Evolutionary conservation across 2,329 filamentous ascomycete genomes (phyloP).

Genomic region (Aspergillus sp.): DNA sequence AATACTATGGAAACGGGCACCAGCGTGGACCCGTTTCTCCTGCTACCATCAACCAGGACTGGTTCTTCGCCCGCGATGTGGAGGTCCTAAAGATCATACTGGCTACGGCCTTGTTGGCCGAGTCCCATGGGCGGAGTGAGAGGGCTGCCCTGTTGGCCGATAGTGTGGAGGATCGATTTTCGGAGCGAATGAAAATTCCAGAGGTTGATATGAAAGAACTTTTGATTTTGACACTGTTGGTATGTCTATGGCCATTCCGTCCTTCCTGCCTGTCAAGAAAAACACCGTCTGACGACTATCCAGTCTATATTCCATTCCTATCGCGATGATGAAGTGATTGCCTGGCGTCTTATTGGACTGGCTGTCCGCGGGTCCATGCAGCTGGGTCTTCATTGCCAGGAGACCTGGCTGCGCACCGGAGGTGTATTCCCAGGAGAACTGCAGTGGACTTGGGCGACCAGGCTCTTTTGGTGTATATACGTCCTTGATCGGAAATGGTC

Average conservation of each 20-base stretch:
- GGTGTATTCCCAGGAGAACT: conserved; percentile 38
- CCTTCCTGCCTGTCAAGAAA: too few species aligned
- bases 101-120: conserved; percentile 70
- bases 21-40: not conserved
- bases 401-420: conserved; percentile 38
- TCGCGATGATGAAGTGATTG: conserved; percentile 50
- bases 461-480: conserved; percentile 53
- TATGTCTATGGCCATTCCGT: conserved; percentile 1
- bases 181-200: conserved; percentile 30
- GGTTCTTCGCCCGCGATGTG: conserved; percentile 50
- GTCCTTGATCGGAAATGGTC: conserved; percentile 54
- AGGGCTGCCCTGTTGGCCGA: conserved; percentile 36
- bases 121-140: conserved; percentile 74
- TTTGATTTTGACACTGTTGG: conserved; percentile 32
- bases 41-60: conserved; percentile 26
- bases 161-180: conserved; percentile 36
- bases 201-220: conserved; percentile 41
- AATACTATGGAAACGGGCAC: conserved; percentile 19
- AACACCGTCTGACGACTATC: not conserved
- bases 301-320: conserved; percentile 41
- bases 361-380: conserved; percentile 49
- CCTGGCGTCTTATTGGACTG: conserved; percentile 50
- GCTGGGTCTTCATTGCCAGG: conserved; percentile 49
- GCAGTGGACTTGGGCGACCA: conserved; percentile 34
- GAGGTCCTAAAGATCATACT: conserved; percentile 77